These are phyloP conservation scores for Rhipidocladum racemiflorum DNA, from an alignment of 176 grass and related monocot species.

Conservation along the genomic window DNA sequence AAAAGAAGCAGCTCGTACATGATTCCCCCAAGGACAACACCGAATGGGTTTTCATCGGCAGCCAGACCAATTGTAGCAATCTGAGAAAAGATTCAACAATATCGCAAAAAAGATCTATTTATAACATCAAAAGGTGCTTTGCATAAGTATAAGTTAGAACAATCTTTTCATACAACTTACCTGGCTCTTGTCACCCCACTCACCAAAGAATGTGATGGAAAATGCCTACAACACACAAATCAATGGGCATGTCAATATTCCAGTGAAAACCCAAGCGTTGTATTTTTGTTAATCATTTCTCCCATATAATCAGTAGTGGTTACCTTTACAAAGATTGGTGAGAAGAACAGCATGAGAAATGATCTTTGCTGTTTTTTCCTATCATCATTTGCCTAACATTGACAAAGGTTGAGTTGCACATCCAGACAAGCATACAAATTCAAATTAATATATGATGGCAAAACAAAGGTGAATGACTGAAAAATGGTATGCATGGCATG, in stretches of 20 bases:
- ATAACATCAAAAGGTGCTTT: constrained; percentile 5
- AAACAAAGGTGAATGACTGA: not conserved
- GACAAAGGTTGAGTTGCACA: constrained; percentile 12
- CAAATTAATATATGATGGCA: not conserved
- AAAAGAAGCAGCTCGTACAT: constrained; percentile 49
- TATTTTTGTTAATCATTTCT: constrained; percentile 2
- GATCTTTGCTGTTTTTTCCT: constrained; percentile 78
- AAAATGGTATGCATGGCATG: not conserved
- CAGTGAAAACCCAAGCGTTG: not conserved
- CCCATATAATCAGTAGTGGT: constrained; percentile 10
- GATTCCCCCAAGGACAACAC: constrained; percentile 90
- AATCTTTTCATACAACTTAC: constrained; percentile 39
- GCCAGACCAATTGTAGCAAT: constrained; percentile 98
- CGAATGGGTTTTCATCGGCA: constrained; percentile 85
- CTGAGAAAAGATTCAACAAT: constrained; percentile 32
- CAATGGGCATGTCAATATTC: constrained; percentile 16
- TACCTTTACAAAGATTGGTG: constrained; percentile 98
- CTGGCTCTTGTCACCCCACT: constrained; percentile 99
- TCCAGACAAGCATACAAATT: constrained; percentile 4
- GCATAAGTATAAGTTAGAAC: not conserved
- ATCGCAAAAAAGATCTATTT: constrained; percentile 1
- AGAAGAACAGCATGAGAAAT: constrained; percentile 84
- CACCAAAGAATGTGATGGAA: constrained; percentile 98
- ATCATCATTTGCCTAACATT: constrained; percentile 69
- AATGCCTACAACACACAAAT: constrained; percentile 66